Percentiles rank a stretch among this genome's conserved stretches.
Evolutionary conservation across 371 early-diverging fungal species (phyloP).

Genomic region (Zychaea mexicana): DNA sequence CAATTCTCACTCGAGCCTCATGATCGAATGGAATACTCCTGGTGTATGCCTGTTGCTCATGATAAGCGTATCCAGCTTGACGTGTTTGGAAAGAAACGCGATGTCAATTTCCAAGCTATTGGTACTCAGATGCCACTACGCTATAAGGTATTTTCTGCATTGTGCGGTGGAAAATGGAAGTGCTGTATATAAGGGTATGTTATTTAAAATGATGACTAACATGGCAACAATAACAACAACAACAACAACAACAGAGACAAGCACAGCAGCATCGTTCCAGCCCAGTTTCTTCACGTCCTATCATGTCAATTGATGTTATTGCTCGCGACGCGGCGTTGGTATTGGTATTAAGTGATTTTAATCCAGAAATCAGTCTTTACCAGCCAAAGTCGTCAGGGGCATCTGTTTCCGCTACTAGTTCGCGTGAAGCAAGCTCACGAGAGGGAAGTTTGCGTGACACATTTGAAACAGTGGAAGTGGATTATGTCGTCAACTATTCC

Average conservation of each 20-base stretch:
- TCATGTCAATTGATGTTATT: slow-evolving; percentile 81
- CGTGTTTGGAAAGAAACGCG: slow-evolving; percentile 72
- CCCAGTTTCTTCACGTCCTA: slow-evolving; percentile 18
- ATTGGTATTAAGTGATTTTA: slow-evolving; percentile 75
- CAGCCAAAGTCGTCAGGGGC: slow-evolving; percentile 45
- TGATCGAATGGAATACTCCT: slow-evolving; percentile 78
- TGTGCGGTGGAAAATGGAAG: not conserved
- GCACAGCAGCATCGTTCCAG: slow-evolving; percentile 6
- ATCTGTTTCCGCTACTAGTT: slow-evolving; percentile 32
- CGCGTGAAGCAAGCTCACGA: slow-evolving; percentile 28
- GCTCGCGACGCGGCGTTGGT: slow-evolving; percentile 87
- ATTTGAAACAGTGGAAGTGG: slow-evolving; percentile 56
- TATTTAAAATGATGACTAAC: too few relatives aligned
- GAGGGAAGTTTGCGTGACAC: slow-evolving; percentile 49
- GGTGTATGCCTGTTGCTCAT: slow-evolving; percentile 86
- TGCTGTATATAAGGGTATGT: not conserved
- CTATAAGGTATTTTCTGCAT: slow-evolving; percentile 50
- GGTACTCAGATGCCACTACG: slow-evolving; percentile 87
- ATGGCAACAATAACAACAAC: too few relatives aligned
- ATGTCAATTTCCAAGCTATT: slow-evolving; percentile 87
- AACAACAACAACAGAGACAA: slow-evolving; percentile 22
- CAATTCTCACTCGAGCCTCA: slow-evolving; percentile 22
- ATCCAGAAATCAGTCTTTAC: slow-evolving; percentile 62
- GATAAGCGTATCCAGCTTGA: slow-evolving; percentile 72
- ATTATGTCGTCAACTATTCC: slow-evolving; percentile 35